phyloP scores from a whole-genome alignment of 441 rosid species.

The Lepidium campestre region DNA sequence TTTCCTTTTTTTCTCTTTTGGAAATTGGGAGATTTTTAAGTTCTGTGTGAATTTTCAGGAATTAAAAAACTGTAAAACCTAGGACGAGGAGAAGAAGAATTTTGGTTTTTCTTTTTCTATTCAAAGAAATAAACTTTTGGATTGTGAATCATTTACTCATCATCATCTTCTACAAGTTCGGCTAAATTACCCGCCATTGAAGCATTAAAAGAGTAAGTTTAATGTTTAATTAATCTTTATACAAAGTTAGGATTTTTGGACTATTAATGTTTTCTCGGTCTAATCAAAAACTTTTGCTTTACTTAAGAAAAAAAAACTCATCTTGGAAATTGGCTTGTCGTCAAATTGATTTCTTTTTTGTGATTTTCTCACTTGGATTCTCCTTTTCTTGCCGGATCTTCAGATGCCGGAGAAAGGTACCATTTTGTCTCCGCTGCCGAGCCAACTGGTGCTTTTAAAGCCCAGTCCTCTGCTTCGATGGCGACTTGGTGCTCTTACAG shows the following conservation, averaged over 20 bases:
- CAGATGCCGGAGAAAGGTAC: constrained; percentile 75
- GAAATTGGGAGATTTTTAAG: not conserved
- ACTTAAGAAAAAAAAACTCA: not conserved
- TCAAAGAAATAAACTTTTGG: not conserved
- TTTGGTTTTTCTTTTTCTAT: not conserved
- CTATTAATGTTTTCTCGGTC: constrained; percentile 21
- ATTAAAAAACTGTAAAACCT: not conserved
- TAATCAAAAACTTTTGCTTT: constrained; percentile 15
- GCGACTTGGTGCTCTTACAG: constrained; percentile 63
- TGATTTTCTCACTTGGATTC: constrained; percentile 1
- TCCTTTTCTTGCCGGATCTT: not conserved
- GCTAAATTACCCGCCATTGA: not conserved
- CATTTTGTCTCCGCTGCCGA: constrained; percentile 23
- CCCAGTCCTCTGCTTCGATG: constrained; percentile 53
- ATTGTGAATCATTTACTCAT: constrained; percentile 11
- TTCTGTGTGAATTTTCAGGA: not conserved
- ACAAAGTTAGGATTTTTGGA: not conserved
- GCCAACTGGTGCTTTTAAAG: constrained; percentile 26
- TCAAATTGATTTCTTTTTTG: constrained; percentile 1
- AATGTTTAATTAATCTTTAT: not conserved
- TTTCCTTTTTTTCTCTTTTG: not conserved
- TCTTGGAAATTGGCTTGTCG: constrained; percentile 26
- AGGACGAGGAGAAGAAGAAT: not conserved
- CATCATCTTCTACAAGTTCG: constrained; percentile 1
- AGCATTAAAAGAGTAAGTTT: constrained; percentile 10